phyloP scores from a whole-genome alignment of 345 rosid genomes.

The Gossypium mustelinum region DNA sequence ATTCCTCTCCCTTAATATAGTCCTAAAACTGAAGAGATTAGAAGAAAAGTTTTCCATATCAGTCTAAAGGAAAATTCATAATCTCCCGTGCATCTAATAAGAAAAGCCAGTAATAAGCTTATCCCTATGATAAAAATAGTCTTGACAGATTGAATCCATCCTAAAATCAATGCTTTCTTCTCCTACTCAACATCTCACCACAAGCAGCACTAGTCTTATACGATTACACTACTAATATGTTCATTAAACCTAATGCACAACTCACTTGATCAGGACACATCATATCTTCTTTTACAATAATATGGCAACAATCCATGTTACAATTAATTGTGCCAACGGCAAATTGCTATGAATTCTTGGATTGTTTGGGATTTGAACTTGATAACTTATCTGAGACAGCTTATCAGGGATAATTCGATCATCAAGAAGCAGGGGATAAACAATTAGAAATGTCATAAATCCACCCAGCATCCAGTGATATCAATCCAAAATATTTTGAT shows the following conservation, averaged over 20 bases:
- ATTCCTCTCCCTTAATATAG: neutral
- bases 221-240: neutral
- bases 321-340: neutral
- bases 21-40: neutral
- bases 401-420: neutral
- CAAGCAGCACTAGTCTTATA: neutral
- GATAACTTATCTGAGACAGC: neutral
- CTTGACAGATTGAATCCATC: neutral
- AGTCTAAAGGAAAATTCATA: neutral
- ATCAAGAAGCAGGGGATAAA: neutral
- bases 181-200: too few relatives aligned
- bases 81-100: neutral
- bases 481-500: neutral
- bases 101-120: neutral
- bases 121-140: neutral
- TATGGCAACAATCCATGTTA: neutral
- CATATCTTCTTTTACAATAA: neutral
- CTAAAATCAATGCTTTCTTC: neutral
- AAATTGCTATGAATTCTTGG: neutral
- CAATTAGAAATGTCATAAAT: neutral
- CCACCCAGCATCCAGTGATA: neutral
- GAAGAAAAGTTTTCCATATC: neutral
- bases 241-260: neutral
- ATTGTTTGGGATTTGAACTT: neutral
- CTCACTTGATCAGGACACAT: neutral